Conservation (phyloP, 2,329 filamentous ascomycete genomes). For the Pseudogymnoascus sp. region DNA sequence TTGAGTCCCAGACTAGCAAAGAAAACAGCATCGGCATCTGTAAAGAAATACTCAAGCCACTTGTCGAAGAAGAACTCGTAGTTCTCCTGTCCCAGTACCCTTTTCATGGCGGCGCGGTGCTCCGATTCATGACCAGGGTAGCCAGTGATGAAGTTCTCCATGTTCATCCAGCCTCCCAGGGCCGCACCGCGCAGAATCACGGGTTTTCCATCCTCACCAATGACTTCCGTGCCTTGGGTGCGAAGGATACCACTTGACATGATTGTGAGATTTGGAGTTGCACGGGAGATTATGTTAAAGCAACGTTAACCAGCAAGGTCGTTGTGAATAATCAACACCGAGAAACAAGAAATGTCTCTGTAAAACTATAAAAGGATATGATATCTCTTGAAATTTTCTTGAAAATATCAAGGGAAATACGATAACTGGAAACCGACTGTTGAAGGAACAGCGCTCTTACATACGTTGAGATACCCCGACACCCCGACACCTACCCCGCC, state of each 20-base stretch:
- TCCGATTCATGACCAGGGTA: conserved; percentile 39
- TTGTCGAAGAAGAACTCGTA: conserved; percentile 42
- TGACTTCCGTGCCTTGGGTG: conserved; percentile 28
- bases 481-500: not conserved
- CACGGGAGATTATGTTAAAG: not conserved
- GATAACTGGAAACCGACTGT: not conserved
- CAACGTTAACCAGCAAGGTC: not conserved
- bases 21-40: conserved; percentile 38
- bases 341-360: not conserved
- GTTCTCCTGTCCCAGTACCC: conserved; percentile 36
- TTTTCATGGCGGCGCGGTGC: conserved; percentile 36
- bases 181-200: not conserved
- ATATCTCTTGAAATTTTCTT: not conserved
- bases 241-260: conserved; percentile 26
- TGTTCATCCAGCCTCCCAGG: conserved; percentile 17
- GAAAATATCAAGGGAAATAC: not conserved
- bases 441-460: not conserved
- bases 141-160: conserved; percentile 43
- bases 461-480: not conserved
- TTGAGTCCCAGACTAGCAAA: conserved; percentile 38
- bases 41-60: conserved; percentile 40
- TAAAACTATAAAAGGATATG: not conserved
- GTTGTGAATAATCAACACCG: not conserved
- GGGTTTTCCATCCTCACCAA: conserved; percentile 27
- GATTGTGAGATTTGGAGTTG: not conserved